A percentile compares a stretch with the other conserved stretches of the same genome.
Conservation (phyloP, 23 red algal species). For the Gracilaria gracilis region DNA sequence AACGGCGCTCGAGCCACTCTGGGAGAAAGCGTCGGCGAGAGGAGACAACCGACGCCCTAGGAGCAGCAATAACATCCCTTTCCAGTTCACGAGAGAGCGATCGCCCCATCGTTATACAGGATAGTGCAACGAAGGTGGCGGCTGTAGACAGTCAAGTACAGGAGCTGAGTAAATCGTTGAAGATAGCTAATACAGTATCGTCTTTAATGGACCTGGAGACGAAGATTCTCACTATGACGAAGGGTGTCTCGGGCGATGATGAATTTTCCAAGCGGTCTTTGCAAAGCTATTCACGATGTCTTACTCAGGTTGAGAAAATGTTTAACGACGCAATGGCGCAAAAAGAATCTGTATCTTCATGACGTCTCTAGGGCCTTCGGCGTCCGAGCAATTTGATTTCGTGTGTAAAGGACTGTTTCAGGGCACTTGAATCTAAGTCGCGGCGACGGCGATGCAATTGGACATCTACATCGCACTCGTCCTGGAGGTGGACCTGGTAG, state of each 20-base stretch:
- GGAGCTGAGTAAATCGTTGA: background rate
- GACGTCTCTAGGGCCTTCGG: background rate
- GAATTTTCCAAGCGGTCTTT: background rate
- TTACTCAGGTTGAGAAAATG: no score
- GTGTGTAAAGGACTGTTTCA: background rate
- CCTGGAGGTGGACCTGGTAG: slow-evolving; percentile 8
- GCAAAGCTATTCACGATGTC: background rate
- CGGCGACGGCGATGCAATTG: slow-evolving; percentile 10
- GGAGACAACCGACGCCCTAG: slow-evolving; percentile 9
- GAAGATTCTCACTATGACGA: slow-evolving; percentile 20
- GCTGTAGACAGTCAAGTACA: background rate
- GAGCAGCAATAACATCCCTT: slow-evolving; percentile 16
- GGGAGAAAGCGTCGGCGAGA: slow-evolving; percentile 21
- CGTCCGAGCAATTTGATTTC: background rate
- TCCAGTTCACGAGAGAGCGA: background rate
- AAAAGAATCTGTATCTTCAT: no score
- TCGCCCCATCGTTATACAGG: slow-evolving; percentile 30
- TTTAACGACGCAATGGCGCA: no score
- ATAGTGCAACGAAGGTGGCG: background rate
- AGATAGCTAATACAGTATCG: slow-evolving; percentile 22
- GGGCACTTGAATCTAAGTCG: slow-evolving; percentile 8
- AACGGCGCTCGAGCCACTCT: background rate
- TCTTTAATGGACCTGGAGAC: slow-evolving; percentile 28
- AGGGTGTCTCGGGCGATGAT: background rate
- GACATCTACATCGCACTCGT: slow-evolving; percentile 17